Base-by-base conservation (phyloP, 305 asterid species). In the Coffea humblotiana region DNA sequence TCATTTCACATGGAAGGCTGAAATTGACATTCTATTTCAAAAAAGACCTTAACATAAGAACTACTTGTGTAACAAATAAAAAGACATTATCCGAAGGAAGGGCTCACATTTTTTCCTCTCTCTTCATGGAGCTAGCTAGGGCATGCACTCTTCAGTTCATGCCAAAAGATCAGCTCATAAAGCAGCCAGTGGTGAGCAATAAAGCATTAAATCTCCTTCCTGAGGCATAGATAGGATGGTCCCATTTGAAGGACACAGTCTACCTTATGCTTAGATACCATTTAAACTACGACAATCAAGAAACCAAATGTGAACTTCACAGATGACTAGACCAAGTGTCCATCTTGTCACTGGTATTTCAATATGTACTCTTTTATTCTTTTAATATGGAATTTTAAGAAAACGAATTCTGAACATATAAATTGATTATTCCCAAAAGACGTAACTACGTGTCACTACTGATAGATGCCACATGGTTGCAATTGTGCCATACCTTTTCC, bases 401-500 rank as follows among this genome's bases (percentile, higher is more conserved):
- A 37, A 48, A 52, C 12, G 65, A 35, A 58, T 74, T 19, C 58
- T 58, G 82, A 78, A 76, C 21, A 21, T 48, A 56, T 77, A 47
- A 27, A 63, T 78, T 52, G 16, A 71, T 79, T 67, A 77, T 67
- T 83, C 81, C 19, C 19, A 35, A 54, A 45, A 72, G 35, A 37
- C 29, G 76, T 43, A 23, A 71, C 75, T n/a, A 85, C 85, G 86
- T 83, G 88, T 86, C 82, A 61, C 73, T 49, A 58, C 74, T 25
- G 43, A 72, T 71, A 64, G 27, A 66, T 45, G 88, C 85, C 92
- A 90, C 92, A 81, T 90, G 96, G 94, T 78, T 40, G 72, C 81
- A 29, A 82, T 80, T 87, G 77, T 83, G 58, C 91, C 94, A 89
- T 89, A 79, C 79, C 90, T 85, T 91, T 88, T 78, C 76, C 75